Base-by-base conservation (phyloP, 345 rosid species). In the Erucastrum elatum region DNA sequence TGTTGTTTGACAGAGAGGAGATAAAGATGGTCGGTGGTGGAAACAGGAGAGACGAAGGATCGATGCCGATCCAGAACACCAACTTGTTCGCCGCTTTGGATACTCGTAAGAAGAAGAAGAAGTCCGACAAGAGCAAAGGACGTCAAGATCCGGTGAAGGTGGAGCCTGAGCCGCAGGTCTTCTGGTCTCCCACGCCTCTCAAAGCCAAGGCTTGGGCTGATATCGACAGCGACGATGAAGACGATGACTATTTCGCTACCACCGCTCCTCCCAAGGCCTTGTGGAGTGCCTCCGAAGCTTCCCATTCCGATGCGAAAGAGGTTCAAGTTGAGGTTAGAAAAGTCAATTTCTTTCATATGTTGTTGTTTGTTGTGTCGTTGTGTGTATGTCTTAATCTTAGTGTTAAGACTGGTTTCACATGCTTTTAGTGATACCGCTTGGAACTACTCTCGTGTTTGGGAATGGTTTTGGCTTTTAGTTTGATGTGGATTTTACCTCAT, bases 131-230 rank as follows among this genome's bases (percentile, higher is more conserved):
- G 76, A 46, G 66, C 77, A 76, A 81, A 73, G 80, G 80, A 2
- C 74, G 0, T 70, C 86, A 60, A 60, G 80, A 2, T 71, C 65
- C 87, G 35, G 69, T 6, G 17, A 83, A 85, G 81, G 87, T 80
- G 72, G 86, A 81, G 76, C 71, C 83, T n/a, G 87, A 83, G 80
- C 68, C 85, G 21, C 82, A 58, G 74, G 89, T 88, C 8, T 86
- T 83, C 71, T 88, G 91, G 91, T 75, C 85, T 0, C 88, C 88
- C 46, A 67, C 86, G 10, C 88, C 89, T 1, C 70, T 86, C 63
- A 86, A 74, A 58, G 83, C 34, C n/a, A 82, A 79, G 77, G 82
- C 89, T 17, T 88, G 91, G 91, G 91, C 88, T 3, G 91, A 88
- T 77, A 83, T 88, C 5, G 89, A 84, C 31, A 87, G 84, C 2